Conservation (phyloP, 176 grass and related monocot species). For the Echinochloa phyllopogon region DNA sequence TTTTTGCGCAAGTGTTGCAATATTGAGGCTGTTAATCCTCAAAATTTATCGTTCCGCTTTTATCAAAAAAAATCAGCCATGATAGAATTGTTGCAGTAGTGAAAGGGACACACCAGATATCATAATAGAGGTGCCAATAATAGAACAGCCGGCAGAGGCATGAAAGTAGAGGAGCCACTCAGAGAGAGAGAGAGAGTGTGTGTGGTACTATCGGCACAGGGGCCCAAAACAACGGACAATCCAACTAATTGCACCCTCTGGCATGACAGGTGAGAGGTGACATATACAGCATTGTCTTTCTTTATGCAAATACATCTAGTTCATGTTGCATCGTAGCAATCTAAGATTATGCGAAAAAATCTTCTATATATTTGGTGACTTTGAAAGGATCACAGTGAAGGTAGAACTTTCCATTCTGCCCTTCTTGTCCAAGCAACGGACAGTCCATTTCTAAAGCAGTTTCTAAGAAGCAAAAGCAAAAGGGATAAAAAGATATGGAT, state of each 20-base stretch:
- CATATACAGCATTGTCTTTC: conserved; percentile 28
- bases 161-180: conserved; percentile 16
- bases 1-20: background rate
- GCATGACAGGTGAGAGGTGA: conserved; percentile 31
- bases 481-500: background rate
- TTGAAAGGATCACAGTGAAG: background rate
- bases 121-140: conserved; percentile 43
- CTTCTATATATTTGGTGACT: background rate
- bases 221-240: conserved; percentile 31
- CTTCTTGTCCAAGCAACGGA: background rate
- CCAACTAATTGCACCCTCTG: conserved; percentile 32
- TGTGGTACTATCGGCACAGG: conserved; percentile 17
- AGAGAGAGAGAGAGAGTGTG: background rate
- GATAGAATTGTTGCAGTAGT: background rate
- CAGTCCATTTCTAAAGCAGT: background rate
- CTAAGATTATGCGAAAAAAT: background rate
- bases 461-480: background rate
- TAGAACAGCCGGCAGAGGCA: conserved; percentile 16
- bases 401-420: background rate
- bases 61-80: background rate
- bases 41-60: background rate
- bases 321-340: conserved; percentile 24
- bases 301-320: conserved; percentile 33
- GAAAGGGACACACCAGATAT: conserved; percentile 3
- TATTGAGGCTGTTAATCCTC: background rate